A percentile compares a stretch with the other conserved stretches of the same genome.
These are phyloP conservation scores for Chionographis japonica DNA, from an alignment of 106 monocot genomes.

Conservation along the genomic window DNA sequence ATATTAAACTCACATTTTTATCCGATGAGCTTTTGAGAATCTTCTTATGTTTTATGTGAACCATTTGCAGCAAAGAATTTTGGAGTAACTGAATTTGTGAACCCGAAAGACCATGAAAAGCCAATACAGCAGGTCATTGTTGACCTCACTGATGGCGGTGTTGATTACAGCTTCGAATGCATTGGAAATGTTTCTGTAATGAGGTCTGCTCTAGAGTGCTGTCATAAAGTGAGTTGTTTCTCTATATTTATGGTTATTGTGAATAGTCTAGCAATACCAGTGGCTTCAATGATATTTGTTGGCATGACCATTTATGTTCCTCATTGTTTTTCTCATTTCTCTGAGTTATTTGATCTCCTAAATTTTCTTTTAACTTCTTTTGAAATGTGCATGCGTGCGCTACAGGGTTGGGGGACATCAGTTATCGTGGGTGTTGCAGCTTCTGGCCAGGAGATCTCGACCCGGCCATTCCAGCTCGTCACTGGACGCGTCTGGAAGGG, in stretches of 20 bases:
- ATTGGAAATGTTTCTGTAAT: conserved; percentile 95
- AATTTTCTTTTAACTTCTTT: too few species aligned
- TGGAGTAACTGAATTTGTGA: conserved; percentile 90
- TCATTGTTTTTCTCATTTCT: too few species aligned
- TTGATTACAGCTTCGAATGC: conserved; percentile 99
- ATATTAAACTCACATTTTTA: too few species aligned
- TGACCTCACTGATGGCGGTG: conserved; percentile 95
- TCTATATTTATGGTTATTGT: background rate
- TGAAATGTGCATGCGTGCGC: background rate
- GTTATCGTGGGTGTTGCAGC: conserved; percentile 98
- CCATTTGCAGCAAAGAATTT: conserved; percentile 81
- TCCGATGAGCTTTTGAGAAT: background rate
- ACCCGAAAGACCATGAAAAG: conserved; percentile 92
- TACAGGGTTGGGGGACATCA: conserved; percentile 97
- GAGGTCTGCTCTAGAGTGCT: conserved; percentile 94
- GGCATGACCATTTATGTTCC: too few species aligned
- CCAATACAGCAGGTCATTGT: conserved; percentile 94
- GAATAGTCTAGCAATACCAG: too few species aligned
- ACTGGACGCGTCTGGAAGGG: conserved; percentile 99
- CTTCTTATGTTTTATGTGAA: conserved; percentile 1
- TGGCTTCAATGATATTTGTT: too few species aligned
- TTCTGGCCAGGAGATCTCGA: conserved; percentile 92
- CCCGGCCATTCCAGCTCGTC: conserved; percentile 97
- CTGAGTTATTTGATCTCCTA: too few species aligned
- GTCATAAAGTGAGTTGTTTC: conserved; percentile 71